A percentile compares a stretch with the other conserved stretches of the same genome.
phyloP scores from a whole-genome alignment of 192 early-diverging fungal species.

The Gryganskiella cystojenkinii region DNA sequence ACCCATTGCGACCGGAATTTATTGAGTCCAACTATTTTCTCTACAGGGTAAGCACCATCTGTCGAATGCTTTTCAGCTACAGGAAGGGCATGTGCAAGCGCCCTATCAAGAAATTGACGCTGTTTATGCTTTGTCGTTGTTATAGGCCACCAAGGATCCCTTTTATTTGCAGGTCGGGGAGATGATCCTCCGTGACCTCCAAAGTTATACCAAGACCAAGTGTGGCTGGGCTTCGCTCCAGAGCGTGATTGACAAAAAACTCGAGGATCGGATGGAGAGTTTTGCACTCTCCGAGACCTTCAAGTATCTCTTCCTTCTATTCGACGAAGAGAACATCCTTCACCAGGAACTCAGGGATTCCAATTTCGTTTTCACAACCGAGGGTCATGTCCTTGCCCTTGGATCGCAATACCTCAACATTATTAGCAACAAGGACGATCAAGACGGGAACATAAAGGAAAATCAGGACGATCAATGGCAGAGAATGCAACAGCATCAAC shows the following conservation, averaged over 20 bases:
- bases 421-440: background rate
- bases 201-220: constrained; percentile 68
- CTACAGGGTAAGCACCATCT: constrained; percentile 62
- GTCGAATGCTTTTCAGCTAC: background rate
- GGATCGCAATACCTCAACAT: constrained; percentile 15
- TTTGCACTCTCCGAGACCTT: constrained; percentile 95
- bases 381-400: constrained; percentile 32
- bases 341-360: constrained; percentile 83
- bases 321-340: constrained; percentile 76
- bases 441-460: constrained; percentile 3
- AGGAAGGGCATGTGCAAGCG: no score
- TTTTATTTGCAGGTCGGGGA: constrained; percentile 94
- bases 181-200: constrained; percentile 84
- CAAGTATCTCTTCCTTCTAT: constrained; percentile 97
- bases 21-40: constrained; percentile 94
- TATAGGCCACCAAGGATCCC: constrained; percentile 84
- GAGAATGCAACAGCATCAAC: no score
- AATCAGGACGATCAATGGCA: background rate
- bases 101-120: no score
- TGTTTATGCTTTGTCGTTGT: background rate
- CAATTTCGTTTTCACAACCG: constrained; percentile 93
- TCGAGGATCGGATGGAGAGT: constrained; percentile 94
- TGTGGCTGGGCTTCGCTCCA: constrained; percentile 87
- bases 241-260: constrained; percentile 67
- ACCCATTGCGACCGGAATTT: constrained; percentile 94